Conservation (phyloP, 108 stramenopile species). For the Halocafeteria seosinensis region DNA sequence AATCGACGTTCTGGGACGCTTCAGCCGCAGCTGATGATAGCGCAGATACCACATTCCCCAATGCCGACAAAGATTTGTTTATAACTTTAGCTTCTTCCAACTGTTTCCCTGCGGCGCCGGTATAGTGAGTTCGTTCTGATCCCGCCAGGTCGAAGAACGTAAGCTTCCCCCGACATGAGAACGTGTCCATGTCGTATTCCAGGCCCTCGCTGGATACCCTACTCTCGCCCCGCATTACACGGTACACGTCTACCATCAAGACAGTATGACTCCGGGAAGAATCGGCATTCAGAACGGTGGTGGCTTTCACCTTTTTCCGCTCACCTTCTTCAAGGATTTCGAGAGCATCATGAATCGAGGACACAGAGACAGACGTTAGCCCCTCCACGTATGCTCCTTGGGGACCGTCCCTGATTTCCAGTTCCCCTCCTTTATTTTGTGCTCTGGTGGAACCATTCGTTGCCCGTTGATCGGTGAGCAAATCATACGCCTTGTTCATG, state of each 20-base stretch:
- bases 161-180: background rate
- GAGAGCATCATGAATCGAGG: background rate
- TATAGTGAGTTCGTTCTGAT: background rate
- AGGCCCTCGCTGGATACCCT: background rate
- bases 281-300: background rate
- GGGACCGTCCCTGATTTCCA: background rate
- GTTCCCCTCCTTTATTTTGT: background rate
- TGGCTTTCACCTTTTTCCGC: background rate
- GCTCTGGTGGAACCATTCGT: background rate
- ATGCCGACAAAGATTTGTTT: background rate
- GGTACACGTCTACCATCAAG: background rate
- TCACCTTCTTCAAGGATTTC: background rate
- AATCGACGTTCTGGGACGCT: background rate
- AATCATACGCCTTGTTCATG: background rate
- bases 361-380: background rate
- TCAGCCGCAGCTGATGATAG: background rate
- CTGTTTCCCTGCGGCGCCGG: background rate
- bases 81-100: background rate
- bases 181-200: background rate
- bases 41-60: background rate
- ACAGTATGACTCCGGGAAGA: background rate
- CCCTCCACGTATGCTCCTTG: background rate
- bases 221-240: background rate
- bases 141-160: slow-evolving; percentile 1
- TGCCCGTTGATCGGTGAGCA: background rate